Conservation (phyloP, 805 yeast genomes). For the Candida chilensis region DNA sequence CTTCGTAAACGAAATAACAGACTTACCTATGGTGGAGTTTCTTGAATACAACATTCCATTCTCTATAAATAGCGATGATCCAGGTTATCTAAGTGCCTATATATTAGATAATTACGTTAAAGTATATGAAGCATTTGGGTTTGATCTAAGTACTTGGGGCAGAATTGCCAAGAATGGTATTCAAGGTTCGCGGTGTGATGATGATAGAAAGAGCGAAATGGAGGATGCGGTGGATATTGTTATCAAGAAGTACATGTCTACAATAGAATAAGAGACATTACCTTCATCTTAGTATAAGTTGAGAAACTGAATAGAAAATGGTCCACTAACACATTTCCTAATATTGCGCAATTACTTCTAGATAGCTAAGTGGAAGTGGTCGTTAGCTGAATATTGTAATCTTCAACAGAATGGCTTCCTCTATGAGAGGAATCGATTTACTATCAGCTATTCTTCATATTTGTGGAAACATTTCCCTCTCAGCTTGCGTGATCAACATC, state of each 20-base stretch:
- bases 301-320: no score
- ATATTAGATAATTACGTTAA: slow-evolving; percentile 27
- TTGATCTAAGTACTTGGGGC: slow-evolving; percentile 20
- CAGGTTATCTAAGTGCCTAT: slow-evolving; percentile 27
- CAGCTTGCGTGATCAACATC: no score
- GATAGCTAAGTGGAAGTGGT: no score
- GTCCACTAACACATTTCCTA: no score
- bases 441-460: no score
- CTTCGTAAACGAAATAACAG: slow-evolving; percentile 25
- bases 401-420: no score
- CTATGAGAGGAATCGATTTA: no score
- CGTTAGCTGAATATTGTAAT: no score
- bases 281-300: no score
- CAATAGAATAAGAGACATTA: no score
- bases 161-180: slow-evolving; percentile 23
- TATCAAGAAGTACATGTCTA: slow-evolving; percentile 14
- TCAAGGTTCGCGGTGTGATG: slow-evolving; percentile 30
- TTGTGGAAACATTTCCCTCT: no score
- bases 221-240: slow-evolving; percentile 14
- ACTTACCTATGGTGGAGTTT: slow-evolving; percentile 22
- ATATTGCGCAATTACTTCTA: no score
- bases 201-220: slow-evolving; percentile 20
- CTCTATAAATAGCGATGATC: slow-evolving; percentile 20
- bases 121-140: slow-evolving; percentile 26
- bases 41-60: slow-evolving; percentile 23